Evolutionary conservation across 2,329 filamentous ascomycete genomes (phyloP).

Genomic region (Aschersonia sp.): DNA sequence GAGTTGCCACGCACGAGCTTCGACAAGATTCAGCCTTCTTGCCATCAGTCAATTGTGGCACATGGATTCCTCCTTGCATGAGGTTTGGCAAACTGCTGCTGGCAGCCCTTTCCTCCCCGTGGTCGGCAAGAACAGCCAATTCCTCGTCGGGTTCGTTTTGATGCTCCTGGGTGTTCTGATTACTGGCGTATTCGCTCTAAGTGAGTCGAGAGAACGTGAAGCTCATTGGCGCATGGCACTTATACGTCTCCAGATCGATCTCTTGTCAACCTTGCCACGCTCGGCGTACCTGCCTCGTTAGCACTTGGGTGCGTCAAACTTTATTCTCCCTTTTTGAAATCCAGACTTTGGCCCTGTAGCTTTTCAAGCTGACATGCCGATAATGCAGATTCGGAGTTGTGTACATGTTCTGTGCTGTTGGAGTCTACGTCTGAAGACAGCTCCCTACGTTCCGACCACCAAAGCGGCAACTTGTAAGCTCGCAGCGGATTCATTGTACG

Average conservation of each 20-base stretch:
- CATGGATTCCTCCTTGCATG: slow-evolving; percentile 72
- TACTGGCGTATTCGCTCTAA: slow-evolving; percentile 71
- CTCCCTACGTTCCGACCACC: too few species aligned
- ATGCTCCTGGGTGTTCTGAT: slow-evolving; percentile 59
- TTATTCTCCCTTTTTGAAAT: too few species aligned
- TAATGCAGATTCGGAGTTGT: slow-evolving; percentile 69
- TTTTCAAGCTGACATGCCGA: not conserved
- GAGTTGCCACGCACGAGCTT: too few species aligned
- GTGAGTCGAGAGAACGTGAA: slow-evolving; percentile 40
- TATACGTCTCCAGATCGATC: slow-evolving; percentile 54
- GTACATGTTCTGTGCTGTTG: slow-evolving; percentile 97
- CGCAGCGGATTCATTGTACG: slow-evolving; percentile 16
- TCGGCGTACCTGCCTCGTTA: slow-evolving; percentile 77
- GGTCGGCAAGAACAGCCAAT: slow-evolving; percentile 72
- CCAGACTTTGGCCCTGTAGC: too few species aligned
- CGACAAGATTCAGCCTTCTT: not conserved
- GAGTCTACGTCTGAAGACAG: slow-evolving; percentile 75
- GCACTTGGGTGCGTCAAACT: slow-evolving; percentile 63
- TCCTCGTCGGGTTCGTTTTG: slow-evolving; percentile 64
- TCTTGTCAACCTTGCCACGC: slow-evolving; percentile 56
- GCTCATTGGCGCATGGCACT: not conserved
- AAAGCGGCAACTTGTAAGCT: not conserved
- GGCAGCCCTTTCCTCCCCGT: slow-evolving; percentile 71
- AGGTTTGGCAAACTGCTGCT: slow-evolving; percentile 88
- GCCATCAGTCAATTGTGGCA: slow-evolving; percentile 14